Base-by-base conservation (phyloP, 768 basidiomycete species). In the Rhodosporidiobolus sp. region DNA sequence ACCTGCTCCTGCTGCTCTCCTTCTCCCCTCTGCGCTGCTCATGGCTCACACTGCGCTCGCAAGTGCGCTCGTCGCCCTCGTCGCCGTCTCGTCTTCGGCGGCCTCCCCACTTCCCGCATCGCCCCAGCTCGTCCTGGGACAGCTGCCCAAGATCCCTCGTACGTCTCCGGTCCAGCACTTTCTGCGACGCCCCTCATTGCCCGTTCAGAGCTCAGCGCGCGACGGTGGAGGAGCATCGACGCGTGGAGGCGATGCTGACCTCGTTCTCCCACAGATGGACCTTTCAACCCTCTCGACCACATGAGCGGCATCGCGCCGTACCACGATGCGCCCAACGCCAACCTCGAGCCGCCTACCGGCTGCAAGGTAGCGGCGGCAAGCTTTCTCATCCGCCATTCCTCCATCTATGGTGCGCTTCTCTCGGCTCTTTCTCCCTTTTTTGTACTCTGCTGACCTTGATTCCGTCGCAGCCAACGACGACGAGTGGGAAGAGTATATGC, bases 391-490 rank as follows among this genome's bases (percentile, higher is more conserved):
- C 79, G 82, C 45, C 82, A 83, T 76, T 77, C 78, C 9, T 76
- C 77, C 56, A 83, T 83, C 53, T 65, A 78, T 67, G n/a, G n/a
- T n/a, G n/a, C n/a, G n/a, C n/a, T n/a, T n/a, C n/a, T n/a, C n/a
- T n/a, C n/a, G n/a, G n/a, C n/a, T n/a, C n/a, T n/a, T n/a, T n/a
- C n/a, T n/a, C n/a, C n/a, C n/a, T n/a, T n/a, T n/a, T n/a, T n/a
- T n/a, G n/a, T n/a, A n/a, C n/a, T n/a, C n/a, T n/a, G n/a, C n/a
- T n/a, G n/a, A n/a, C n/a, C n/a, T n/a, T n/a, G n/a, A n/a, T n/a
- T n/a, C n/a, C n/a, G n/a, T n/a, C n/a, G n/a, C n/a, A n/a, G 80
- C 80, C 24, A 83, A 83, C 74, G 81, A 82, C 69, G 82, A 83
- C 66, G 82, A 83, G 57, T 81, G 58, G 57, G 80, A 80, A 19